Evolutionary conservation across 768 basidiomycete genomes (phyloP), one percentile per base, ranked within the genome.

Genomic region (Trametes maxima): DNA sequence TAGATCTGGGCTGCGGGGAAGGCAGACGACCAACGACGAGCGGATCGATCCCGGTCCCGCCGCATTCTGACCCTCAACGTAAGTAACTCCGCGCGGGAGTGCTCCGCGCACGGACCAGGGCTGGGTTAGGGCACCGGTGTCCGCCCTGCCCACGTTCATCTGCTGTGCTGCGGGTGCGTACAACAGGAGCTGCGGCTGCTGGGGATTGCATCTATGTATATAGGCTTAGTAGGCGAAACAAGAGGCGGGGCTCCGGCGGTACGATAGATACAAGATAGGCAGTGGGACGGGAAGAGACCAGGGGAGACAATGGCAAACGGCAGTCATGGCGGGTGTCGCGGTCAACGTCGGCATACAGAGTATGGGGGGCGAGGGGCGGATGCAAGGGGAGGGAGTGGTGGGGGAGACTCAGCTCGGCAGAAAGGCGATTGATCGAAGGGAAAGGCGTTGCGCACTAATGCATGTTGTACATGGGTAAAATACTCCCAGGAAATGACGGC

Each of bases 391-490:
- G 52, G 19, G 48, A n/a, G 54, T 35, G 43, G 22, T 25, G 36
- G 47, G 12, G 24, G 44, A 46, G 5, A 22, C 47, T n/a, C 25
- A 17, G 37, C 42, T 39, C 47, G 19, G 42, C 37, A 24, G 47
- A 54, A 57, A 49, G 24, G 54, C 52, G 35, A 42, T 55, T 25
- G 50, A 50, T 46, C 33, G 44, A 62, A 36, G 54, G 61, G 40
- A 53, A 37, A 46, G n/a, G 49, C 37, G 61, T 59, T 66, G 68
- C 65, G 66, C 69, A 70, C 64, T 68, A 67, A 63, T 67, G 71
- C 68, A 67, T 67, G 69, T 72, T 68, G 62, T 72, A 72, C 70
- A 72, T 55, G 65, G 60, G 62, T 42, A 59, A 48, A 57, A 63
- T 64, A 64, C 64, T 63, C 68, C 67, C 67, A 56, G 60, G 67